A percentile compares a stretch with the other conserved stretches of the same genome.
Conservation (phyloP, 148 eudicot genomes). For the Heliamphora exappendiculata region DNA sequence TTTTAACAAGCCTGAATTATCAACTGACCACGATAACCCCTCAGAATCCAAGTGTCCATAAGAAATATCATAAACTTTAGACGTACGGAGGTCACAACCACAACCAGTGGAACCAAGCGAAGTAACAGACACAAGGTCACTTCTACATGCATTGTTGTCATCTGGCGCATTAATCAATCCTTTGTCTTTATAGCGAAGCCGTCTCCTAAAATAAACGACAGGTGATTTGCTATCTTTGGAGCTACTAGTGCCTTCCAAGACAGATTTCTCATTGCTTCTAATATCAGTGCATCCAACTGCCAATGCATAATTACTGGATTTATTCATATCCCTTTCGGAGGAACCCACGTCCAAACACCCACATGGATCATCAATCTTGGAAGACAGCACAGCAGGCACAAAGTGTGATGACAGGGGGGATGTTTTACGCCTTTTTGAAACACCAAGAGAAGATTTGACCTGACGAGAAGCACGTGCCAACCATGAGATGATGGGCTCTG, state of each 20-base stretch:
- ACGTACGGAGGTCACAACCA: conserved; percentile 12
- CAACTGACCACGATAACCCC: conserved; percentile 30
- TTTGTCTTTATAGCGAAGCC: conserved; percentile 39
- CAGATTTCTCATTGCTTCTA: conserved; percentile 15
- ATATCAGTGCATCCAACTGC: conserved; percentile 20
- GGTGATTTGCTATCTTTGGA: conserved; percentile 22
- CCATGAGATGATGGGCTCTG: conserved; percentile 89
- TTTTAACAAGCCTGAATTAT: conserved; percentile 36
- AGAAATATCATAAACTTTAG: conserved; percentile 16
- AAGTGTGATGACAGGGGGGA: conserved; percentile 18
- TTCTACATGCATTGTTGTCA: conserved; percentile 16
- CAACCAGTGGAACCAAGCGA: too few relatives aligned
- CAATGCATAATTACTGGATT: conserved; percentile 22
- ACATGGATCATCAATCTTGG: conserved; percentile 21
- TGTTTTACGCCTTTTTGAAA: conserved; percentile 42
- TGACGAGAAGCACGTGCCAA: conserved; percentile 51
- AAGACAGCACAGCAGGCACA: conserved; percentile 27
- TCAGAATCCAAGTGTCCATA: conserved; percentile 17
- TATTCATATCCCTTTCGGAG: conserved; percentile 25
- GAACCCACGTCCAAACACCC: conserved; percentile 23
- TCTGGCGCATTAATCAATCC: conserved; percentile 14
- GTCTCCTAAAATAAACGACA: conserved; percentile 70
- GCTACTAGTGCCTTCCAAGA: conserved; percentile 18
- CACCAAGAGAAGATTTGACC: conserved; percentile 38
- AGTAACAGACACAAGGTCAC: conserved; percentile 17